These are phyloP conservation scores for Delonix regia DNA, from an alignment of 306 rosid genomes.

Conservation along the genomic window DNA sequence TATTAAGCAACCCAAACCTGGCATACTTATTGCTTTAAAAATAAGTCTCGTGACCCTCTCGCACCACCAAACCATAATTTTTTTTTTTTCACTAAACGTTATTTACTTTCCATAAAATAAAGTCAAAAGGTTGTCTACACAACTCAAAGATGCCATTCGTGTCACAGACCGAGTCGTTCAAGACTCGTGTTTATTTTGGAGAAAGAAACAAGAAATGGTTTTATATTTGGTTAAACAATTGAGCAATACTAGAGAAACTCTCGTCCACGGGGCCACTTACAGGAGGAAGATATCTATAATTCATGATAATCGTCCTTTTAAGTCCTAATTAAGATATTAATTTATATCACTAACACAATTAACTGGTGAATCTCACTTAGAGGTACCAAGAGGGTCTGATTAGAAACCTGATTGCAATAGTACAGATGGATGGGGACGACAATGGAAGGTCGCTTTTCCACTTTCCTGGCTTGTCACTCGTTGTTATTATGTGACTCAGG, in stretches of 20 bases:
- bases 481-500: neutral
- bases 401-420: neutral
- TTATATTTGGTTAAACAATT: slow-evolving; percentile 21
- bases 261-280: slow-evolving; percentile 3
- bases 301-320: neutral
- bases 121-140: slow-evolving; percentile 25
- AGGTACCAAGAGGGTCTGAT: slow-evolving; percentile 28
- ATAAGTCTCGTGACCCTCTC: slow-evolving; percentile 56
- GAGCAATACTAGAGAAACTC: slow-evolving; percentile 20
- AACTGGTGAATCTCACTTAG: slow-evolving; percentile 9
- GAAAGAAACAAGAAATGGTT: slow-evolving; percentile 27
- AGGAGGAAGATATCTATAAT: neutral
- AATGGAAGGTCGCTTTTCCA: slow-evolving; percentile 22
- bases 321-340: slow-evolving; percentile 16
- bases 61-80: slow-evolving; percentile 59
- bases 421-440: slow-evolving; percentile 15
- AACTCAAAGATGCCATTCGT: slow-evolving; percentile 42
- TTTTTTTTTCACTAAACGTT: neutral
- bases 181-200: slow-evolving; percentile 41
- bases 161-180: slow-evolving; percentile 34
- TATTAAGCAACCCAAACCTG: slow-evolving; percentile 51
- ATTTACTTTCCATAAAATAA: slow-evolving; percentile 17
- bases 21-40: slow-evolving; percentile 55
- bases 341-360: neutral
- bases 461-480: slow-evolving; percentile 31